Conservation (phyloP, 2,329 filamentous ascomycete species). For the Colletotrichum euphorbiae region DNA sequence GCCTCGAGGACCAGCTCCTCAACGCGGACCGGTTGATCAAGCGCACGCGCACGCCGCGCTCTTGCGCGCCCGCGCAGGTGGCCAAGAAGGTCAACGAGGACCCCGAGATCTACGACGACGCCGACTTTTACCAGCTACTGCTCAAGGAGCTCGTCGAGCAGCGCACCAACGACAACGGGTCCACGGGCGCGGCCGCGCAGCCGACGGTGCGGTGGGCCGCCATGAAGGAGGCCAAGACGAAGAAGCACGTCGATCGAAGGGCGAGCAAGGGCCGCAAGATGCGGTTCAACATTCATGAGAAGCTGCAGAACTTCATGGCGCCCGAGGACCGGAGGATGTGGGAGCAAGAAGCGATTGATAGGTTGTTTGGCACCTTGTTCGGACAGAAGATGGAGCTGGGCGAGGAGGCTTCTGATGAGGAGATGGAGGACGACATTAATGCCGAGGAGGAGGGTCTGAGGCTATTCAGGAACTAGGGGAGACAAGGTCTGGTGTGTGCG, state of each 20-base stretch:
- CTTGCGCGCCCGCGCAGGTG: slow-evolving; percentile 79
- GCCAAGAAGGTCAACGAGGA: slow-evolving; percentile 68
- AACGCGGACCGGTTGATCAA: slow-evolving; percentile 75
- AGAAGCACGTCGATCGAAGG: slow-evolving; percentile 89
- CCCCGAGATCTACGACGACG: slow-evolving; percentile 85
- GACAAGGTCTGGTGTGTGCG: slow-evolving; percentile 2
- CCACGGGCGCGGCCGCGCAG: slow-evolving; percentile 56
- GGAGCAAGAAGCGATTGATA: slow-evolving; percentile 83
- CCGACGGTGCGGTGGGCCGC: slow-evolving; percentile 73
- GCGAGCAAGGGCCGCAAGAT: slow-evolving; percentile 96
- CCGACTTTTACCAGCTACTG: slow-evolving; percentile 92
- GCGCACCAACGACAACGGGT: slow-evolving; percentile 74
- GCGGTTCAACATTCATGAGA: slow-evolving; percentile 94
- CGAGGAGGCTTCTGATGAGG: slow-evolving; percentile 62
- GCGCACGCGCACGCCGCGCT: slow-evolving; percentile 77
- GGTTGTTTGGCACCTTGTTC: slow-evolving; percentile 80
- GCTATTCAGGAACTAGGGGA: slow-evolving; percentile 60
- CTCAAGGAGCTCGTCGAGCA: slow-evolving; percentile 95
- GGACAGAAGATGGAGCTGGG: slow-evolving; percentile 76
- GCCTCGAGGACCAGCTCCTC: slow-evolving; percentile 76
- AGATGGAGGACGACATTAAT: slow-evolving; percentile 61
- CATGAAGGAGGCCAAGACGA: slow-evolving; percentile 80
- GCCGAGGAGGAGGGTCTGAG: slow-evolving; percentile 65
- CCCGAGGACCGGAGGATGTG: slow-evolving; percentile 84
- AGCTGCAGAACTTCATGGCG: slow-evolving; percentile 98